These are phyloP conservation scores for Physocladia obscura DNA, from an alignment of 192 early-diverging fungal genomes.

Conservation along the genomic window DNA sequence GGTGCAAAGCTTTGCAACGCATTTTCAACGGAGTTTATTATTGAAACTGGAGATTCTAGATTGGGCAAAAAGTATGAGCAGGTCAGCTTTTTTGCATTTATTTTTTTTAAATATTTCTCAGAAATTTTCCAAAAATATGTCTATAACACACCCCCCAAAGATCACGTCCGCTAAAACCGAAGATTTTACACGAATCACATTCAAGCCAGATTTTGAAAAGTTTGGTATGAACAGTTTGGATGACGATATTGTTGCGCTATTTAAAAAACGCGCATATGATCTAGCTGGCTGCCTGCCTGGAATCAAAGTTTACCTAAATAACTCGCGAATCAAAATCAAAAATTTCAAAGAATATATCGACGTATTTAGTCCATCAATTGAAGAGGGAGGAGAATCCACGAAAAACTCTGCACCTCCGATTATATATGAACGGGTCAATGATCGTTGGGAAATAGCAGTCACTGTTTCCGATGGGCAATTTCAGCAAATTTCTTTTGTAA, in stretches of 20 bases:
- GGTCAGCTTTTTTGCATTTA: constrained; percentile 30
- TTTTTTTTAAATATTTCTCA: too few species aligned
- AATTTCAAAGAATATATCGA: constrained; percentile 89
- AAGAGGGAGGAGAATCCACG: background rate
- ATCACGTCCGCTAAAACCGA: constrained; percentile 67
- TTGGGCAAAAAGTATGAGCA: constrained; percentile 78
- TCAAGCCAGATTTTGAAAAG: constrained; percentile 88
- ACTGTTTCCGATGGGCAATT: constrained; percentile 91
- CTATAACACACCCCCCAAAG: constrained; percentile 67
- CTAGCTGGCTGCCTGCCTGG: constrained; percentile 82
- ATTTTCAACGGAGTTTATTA: constrained; percentile 88
- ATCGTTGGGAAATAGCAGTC: constrained; percentile 93
- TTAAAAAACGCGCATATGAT: constrained; percentile 92
- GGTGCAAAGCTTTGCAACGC: constrained; percentile 93
- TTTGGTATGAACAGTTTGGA: constrained; percentile 88
- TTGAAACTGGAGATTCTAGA: constrained; percentile 83
- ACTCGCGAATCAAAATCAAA: constrained; percentile 75
- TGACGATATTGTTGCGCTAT: constrained; percentile 80
- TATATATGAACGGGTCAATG: constrained; percentile 73
- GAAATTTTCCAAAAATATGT: constrained; percentile 87
- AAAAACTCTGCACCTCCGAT: constrained; percentile 26
- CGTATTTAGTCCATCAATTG: constrained; percentile 58
- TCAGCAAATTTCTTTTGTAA: constrained; percentile 95
- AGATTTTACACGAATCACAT: constrained; percentile 90
- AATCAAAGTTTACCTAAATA: constrained; percentile 86